Evolutionary conservation across 1,284 basidiomycete genomes (phyloP), one percentile per base, ranked within the genome.

Genomic region (Rhodotorula mucilaginosa): DNA sequence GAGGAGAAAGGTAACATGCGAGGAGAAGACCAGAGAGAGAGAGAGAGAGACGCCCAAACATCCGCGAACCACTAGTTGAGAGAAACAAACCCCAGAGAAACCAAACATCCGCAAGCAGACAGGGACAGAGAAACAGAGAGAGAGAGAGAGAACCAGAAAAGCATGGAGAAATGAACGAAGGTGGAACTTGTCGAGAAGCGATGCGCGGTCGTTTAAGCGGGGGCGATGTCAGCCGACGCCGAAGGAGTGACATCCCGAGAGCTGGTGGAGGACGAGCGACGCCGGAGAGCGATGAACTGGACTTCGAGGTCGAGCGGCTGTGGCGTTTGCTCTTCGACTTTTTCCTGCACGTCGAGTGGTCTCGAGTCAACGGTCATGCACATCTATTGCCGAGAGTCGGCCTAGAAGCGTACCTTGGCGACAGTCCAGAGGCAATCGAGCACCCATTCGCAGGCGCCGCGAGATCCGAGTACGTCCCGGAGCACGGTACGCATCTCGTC

Each of bases 391-490:
- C 12, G 44, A 39, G 3, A 23, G n/a, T 15, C 12, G 70, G 49
- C 57, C 16, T 54, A 47, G 68, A 58, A 57, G 75, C 80, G 61
- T 68, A 78, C 49, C 61, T 68, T 71, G 39, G 79, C 76, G 51
- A 81, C 80, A n/a, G 81, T 81, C 79, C 80, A 82, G 16, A 82
- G 77, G 46, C 78, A 77, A 61, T 82, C 81, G 54, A 82, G 74
- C 15, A 81, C 75, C 68, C 80, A 81, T 64, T 82, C 82, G 54
- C 78, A 77, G 5, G 81, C 79, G 23, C 80, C 81, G 34, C 81
- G 78, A 69, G 78, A 79, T 26, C 81, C 75, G 65, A 80, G 79
- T 29, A 79, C 80, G 49, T 82, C 81, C 16, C 79, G 76, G 44
- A 82, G 73, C 49, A 82, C 76, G n/a, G 68, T 65, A 2, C 82